Base-by-base conservation (phyloP, 768 basidiomycete species). In the Naganishia vishniacii region DNA sequence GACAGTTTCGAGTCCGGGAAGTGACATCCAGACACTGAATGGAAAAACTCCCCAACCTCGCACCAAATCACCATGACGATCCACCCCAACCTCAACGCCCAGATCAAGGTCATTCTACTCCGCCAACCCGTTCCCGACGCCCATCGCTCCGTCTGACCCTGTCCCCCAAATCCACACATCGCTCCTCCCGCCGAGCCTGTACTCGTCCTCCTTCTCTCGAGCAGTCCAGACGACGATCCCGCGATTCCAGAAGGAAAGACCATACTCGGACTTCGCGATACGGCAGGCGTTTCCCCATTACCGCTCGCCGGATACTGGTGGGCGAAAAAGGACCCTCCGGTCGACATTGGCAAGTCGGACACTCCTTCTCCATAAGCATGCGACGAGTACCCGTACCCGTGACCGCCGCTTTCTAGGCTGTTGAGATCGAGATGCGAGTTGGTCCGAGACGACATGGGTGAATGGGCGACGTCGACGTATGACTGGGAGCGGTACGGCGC, bases 61-160 rank as follows among this genome's bases (percentile, higher is more conserved):
- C 82, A 83, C 87, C 87, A 91, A 41, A 86, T 60, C 47, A 88
- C 80, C 44, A 83, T 69, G 8, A 84, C 65, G 23, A 86, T 74
- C 89, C 89, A 91, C 28, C 75, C 75, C 40, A 77, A 77, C 34
- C 71, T 48, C 60, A 77, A 29, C 4, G 68, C 73, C 53, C 53
- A 56, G 40, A 75, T 28, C 64, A 75, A 32, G 40, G 51, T 26
- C 16, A 51, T 28, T 41, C 53, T 56, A 20, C 53, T 56, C 18
- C 53, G 18, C 53, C 53, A 56, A 20, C 53, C 53, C 13, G 53
- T 37, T 3, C 53, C 53, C 3, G 53, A 32, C 15, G 23, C 53
- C 53, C 53, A 56, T 18, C 53, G 32, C n/a, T 56, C 53, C 31
- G 4, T 4, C 23, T 20, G 53, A 3, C 37, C 34, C 9, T 18